These are phyloP conservation scores for Podila horticola DNA, from an alignment of 192 early-diverging fungal species.

Conservation along the genomic window DNA sequence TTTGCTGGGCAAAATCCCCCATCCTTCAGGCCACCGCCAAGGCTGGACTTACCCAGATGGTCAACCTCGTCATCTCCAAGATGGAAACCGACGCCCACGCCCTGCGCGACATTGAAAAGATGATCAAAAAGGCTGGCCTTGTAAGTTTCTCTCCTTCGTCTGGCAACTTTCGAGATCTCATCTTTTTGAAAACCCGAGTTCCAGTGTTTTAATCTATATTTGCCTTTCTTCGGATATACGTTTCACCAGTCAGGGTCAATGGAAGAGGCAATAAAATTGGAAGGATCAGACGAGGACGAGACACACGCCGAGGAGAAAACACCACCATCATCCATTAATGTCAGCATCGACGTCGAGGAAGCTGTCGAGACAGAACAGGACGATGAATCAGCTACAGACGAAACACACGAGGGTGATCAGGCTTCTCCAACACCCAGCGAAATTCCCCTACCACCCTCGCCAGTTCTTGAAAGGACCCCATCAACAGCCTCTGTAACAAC, in stretches of 20 bases:
- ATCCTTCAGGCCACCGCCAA: slow-evolving; percentile 58
- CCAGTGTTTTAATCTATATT: too few relatives aligned
- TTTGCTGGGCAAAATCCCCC: slow-evolving; percentile 54
- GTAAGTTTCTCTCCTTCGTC: not conserved
- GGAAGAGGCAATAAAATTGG: not conserved
- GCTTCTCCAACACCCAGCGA: slow-evolving; percentile 18
- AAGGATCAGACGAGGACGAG: slow-evolving; percentile 9
- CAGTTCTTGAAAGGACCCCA: slow-evolving; percentile 18
- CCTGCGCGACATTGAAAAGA: slow-evolving; percentile 43
- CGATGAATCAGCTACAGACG: not conserved
- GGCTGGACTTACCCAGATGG: slow-evolving; percentile 58
- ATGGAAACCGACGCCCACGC: slow-evolving; percentile 51
- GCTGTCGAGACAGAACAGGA: not conserved
- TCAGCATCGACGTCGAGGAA: slow-evolving; percentile 7
- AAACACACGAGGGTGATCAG: not conserved
- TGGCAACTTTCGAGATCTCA: not conserved
- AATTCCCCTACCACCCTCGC: slow-evolving; percentile 38
- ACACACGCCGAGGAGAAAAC: not conserved
- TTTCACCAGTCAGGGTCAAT: not conserved
- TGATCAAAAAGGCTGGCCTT: slow-evolving; percentile 4
- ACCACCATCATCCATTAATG: not conserved
- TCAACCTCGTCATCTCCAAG: slow-evolving; percentile 54
- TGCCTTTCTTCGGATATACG: not conserved
- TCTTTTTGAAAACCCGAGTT: too few relatives aligned
- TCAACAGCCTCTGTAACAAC: slow-evolving; percentile 2